These are phyloP conservation scores for Hevea brasiliensis DNA, from an alignment of 345 rosid species.

Conservation along the genomic window DNA sequence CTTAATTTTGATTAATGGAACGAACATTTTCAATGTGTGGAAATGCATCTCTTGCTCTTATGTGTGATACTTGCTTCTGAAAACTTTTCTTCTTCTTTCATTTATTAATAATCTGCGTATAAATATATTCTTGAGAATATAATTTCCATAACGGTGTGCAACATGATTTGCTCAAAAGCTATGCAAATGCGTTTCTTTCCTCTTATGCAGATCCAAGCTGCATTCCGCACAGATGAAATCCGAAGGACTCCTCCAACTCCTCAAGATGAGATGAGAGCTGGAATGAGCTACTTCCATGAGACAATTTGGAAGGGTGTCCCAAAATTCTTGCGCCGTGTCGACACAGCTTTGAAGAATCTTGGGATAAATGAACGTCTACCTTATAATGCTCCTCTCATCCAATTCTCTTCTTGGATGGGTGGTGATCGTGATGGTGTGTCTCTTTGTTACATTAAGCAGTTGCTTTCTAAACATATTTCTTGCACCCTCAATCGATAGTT, in stretches of 20 bases:
- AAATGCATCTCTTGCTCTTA: not conserved
- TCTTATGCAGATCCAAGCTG: constrained; percentile 89
- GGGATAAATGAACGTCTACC: constrained; percentile 94
- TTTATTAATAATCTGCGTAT: not conserved
- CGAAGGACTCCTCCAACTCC: constrained; percentile 98
- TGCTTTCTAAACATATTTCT: not conserved
- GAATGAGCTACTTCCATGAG: constrained; percentile 99
- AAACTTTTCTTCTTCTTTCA: not conserved
- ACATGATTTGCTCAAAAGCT: not conserved
- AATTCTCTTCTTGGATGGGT: constrained; percentile 99
- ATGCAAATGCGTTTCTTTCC: not conserved
- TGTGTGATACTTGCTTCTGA: not conserved
- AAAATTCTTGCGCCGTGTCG: constrained; percentile 94
- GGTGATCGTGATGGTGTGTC: constrained; percentile 96
- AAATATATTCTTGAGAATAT: not conserved
- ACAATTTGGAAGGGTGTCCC: constrained; percentile 99
- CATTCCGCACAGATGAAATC: constrained; percentile 99
- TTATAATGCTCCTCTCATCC: constrained; percentile 96
- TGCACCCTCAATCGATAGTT: not conserved
- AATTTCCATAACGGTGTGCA: not conserved
- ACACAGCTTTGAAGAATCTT: constrained; percentile 93
- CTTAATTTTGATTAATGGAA: not conserved
- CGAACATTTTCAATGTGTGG: not conserved
- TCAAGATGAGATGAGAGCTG: constrained; percentile 99
- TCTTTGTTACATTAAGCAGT: constrained; percentile 9